Percentiles rank a stretch among this genome's conserved stretches.
phyloP scores from a whole-genome alignment of 495 filamentous ascomycete species.

The Penicillium ucsense region DNA sequence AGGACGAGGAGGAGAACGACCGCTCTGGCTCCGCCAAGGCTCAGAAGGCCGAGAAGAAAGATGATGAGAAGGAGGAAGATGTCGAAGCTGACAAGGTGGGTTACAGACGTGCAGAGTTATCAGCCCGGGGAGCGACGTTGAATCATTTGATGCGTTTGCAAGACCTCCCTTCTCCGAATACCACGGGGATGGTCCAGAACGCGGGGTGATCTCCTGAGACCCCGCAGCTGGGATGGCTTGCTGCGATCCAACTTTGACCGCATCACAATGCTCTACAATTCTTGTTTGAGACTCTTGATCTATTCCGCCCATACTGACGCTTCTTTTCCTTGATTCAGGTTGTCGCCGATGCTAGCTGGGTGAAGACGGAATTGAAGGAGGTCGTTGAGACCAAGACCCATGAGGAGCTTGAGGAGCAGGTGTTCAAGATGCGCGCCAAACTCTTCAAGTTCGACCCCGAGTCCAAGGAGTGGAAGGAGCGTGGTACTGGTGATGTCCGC shows the following conservation, averaged over 20 bases:
- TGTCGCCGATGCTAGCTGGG: neutral
- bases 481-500: slow-evolving; percentile 92
- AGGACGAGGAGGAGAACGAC: slow-evolving; percentile 67
- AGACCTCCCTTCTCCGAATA: neutral
- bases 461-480: slow-evolving; percentile 95
- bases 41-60: slow-evolving; percentile 46
- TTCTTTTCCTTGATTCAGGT: neutral
- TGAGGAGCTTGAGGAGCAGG: slow-evolving; percentile 94
- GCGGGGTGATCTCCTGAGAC: slow-evolving; percentile 3
- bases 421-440: slow-evolving; percentile 99
- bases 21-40: slow-evolving; percentile 81
- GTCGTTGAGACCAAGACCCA: slow-evolving; percentile 96
- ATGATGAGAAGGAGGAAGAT: slow-evolving; percentile 20
- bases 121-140: too few relatives aligned
- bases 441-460: slow-evolving; percentile 96
- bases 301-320: too few relatives aligned
- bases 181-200: neutral
- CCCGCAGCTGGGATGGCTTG: slow-evolving; percentile 2
- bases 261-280: too few relatives aligned
- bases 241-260: neutral
- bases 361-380: slow-evolving; percentile 54
- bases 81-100: slow-evolving; percentile 25
- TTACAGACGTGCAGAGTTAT: neutral
- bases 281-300: too few relatives aligned
- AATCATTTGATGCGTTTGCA: too few relatives aligned